Conservation (phyloP, 202 grass and related monocot species). For the Dendrocalamus latiflorus region DNA sequence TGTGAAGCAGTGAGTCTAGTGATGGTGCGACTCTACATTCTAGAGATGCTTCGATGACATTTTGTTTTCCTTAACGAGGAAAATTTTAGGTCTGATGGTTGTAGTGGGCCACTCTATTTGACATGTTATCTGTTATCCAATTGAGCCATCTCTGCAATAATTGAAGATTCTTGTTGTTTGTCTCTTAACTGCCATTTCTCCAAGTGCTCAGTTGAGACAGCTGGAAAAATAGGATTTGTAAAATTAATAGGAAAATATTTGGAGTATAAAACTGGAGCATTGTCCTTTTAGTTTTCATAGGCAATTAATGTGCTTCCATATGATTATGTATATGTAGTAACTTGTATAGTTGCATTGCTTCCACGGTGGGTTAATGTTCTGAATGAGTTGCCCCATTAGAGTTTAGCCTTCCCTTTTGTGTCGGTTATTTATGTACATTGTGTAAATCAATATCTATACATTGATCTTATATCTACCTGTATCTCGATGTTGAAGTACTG, state of each 20-base stretch:
- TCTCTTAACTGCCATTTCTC: not conserved
- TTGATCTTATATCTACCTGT: not conserved
- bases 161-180: not conserved
- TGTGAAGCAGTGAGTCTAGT: not conserved
- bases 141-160: not conserved
- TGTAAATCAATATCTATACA: not conserved
- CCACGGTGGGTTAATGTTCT: not conserved
- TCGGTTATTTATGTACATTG: constrained; percentile 3
- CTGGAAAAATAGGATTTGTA: not conserved
- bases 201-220: not conserved
- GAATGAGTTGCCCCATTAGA: not conserved
- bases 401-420: not conserved
- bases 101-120: not conserved
- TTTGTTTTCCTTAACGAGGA: too few relatives aligned
- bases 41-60: not conserved
- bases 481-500: not conserved
- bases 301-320: not conserved
- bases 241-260: not conserved
- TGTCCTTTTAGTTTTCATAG: not conserved
- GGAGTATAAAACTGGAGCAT: not conserved
- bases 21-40: not conserved
- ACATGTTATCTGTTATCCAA: not conserved
- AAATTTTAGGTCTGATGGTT: not conserved
- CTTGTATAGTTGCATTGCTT: not conserved
- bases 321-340: not conserved